Evolutionary conservation across 2,329 filamentous ascomycete genomes (phyloP).

Genomic region (Plectosphaerella sp.): DNA sequence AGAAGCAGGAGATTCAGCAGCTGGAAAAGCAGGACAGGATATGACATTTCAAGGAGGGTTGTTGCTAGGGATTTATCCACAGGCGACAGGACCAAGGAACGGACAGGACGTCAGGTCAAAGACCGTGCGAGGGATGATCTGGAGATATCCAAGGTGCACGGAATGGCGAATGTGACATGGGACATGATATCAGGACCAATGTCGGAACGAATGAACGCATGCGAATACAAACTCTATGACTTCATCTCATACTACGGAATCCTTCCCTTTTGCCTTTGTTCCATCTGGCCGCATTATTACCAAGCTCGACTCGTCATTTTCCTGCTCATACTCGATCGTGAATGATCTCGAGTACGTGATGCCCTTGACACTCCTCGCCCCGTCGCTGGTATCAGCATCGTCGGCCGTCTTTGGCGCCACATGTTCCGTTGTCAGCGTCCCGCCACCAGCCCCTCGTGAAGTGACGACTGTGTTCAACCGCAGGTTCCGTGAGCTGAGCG

Average conservation of each 20-base stretch:
- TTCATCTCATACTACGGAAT: not conserved
- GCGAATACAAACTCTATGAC: not conserved
- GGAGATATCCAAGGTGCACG: not conserved
- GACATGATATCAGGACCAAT: not conserved
- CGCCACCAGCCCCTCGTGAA: not conserved
- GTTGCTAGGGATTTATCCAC: too few species aligned
- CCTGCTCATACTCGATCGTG: not conserved
- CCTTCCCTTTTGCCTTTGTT: not conserved
- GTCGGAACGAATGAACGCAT: not conserved
- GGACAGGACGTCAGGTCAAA: too few species aligned
- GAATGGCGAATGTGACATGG: too few species aligned
- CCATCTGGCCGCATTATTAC: not conserved
- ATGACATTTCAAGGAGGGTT: too few species aligned
- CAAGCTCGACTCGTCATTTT: not conserved
- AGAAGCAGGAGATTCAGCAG: conserved; percentile 4
- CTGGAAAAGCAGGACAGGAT: not conserved
- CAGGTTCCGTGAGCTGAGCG: not conserved
- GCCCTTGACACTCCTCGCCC: not conserved
- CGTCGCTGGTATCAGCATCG: not conserved
- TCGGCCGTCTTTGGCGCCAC: not conserved
- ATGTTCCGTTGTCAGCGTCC: not conserved
- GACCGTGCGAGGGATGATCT: too few species aligned
- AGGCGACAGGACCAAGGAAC: too few species aligned
- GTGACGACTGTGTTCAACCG: not conserved
- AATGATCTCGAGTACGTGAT: not conserved